Base-by-base conservation (phyloP, 2,329 filamentous ascomycete species). In the Allantophomopsis cytisporea region DNA sequence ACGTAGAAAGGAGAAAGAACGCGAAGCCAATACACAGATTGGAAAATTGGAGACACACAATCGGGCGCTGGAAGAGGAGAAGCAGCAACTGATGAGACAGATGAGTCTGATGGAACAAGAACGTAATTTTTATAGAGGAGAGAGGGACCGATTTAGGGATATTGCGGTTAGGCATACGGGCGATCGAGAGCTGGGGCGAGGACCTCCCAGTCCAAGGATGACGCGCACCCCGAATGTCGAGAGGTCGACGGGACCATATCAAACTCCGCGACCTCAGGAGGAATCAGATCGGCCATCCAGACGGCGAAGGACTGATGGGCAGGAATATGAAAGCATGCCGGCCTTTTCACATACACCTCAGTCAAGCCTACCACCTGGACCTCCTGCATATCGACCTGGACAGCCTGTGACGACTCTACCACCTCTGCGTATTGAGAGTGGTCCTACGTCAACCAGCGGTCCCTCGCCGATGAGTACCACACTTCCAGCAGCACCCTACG, bases 1-100 rank as follows among this genome's bases (percentile, higher is more conserved):
- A 53, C 73, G 87, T 43, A 78, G 86, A 53, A 93, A 93, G 61
- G 83, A 87, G 52, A 80, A 82, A 56, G 83, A 89, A 55, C 74
- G 73, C 49, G 80, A 86, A 55, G 80, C 80, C 41, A 73, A 74
- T 13, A 68, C 71, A 40, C 79, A 73, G 37, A 77, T 89, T 45
- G 68, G 81, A 38, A 73, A 77, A 47, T 64, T 89, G 39, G 79
- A 85, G 53, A 76, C 84, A 52, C 71, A 80, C 46, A 68, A 80
- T 39, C 72, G 79, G 37, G 76, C 85, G n/a, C 60, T 85, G 42
- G 62, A 70, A 41, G 62, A 64, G 23, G 62, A 65, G 20, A 28
- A 72, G 7, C 66, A 70, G 28, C 68, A 73, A 7, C 60, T 83
- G 41, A 62, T 70, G 41, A 62, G 64, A 23, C 62, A 65, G 20